A percentile compares a stretch with the other conserved stretches of the same genome.
Evolutionary conservation across 805 yeast genomes (phyloP).

Genomic region (Candida incommunis): DNA sequence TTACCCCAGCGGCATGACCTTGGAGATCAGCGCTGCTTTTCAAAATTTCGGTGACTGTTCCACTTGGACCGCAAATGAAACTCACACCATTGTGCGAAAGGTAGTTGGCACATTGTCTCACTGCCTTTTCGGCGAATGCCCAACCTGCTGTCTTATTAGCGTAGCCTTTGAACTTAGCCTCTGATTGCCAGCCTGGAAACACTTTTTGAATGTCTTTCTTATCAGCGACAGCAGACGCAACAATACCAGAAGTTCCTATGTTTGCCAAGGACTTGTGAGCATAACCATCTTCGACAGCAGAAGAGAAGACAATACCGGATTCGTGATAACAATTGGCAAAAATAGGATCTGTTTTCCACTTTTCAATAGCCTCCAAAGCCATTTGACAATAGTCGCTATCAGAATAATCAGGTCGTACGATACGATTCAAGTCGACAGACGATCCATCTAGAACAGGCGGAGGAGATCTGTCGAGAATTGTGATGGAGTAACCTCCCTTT

Average conservation of each 20-base stretch:
- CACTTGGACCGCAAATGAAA: constrained; percentile 23
- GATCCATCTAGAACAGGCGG: constrained; percentile 35
- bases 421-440: constrained; percentile 33
- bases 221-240: neutral
- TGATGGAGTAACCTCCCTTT: constrained; percentile 7
- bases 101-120: constrained; percentile 20
- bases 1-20: constrained; percentile 11
- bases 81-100: constrained; percentile 21
- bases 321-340: constrained; percentile 24
- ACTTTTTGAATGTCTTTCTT: neutral
- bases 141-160: constrained; percentile 23
- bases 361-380: constrained; percentile 28
- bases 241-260: neutral
- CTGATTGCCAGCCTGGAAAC: neutral
- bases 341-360: constrained; percentile 25
- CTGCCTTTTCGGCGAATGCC: constrained; percentile 28
- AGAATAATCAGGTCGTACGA: constrained; percentile 31
- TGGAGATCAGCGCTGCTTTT: constrained; percentile 2
- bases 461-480: constrained; percentile 18
- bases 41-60: constrained; percentile 13
- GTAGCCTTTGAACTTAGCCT: neutral
- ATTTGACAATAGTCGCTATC: constrained; percentile 26
- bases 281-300: constrained; percentile 25
- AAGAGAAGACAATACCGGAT: constrained; percentile 30
- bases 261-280: constrained; percentile 16